A percentile compares a stretch with the other conserved stretches of the same genome.
phyloP scores from a whole-genome alignment of 441 rosid genomes.

The Euphorbia schlechtendalii region DNA sequence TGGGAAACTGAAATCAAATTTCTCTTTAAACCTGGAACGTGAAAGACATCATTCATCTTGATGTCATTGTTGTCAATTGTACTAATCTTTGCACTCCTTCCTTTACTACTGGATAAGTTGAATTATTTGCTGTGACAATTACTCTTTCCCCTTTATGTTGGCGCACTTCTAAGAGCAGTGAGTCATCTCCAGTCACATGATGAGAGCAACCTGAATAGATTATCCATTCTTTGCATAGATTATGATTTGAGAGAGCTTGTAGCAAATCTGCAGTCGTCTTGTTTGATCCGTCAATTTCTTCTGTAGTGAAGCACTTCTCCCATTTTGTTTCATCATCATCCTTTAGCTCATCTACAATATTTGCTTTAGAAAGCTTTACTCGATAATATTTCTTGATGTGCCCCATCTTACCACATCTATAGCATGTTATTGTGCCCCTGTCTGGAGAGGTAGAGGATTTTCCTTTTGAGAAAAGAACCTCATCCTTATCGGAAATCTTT shows the following conservation, averaged over 20 bases:
- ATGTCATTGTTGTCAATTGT: background rate
- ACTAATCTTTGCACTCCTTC: background rate
- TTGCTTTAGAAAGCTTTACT: background rate
- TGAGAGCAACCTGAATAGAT: slow-evolving; percentile 16
- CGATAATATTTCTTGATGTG: background rate
- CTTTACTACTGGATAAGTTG: background rate
- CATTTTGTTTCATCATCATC: background rate
- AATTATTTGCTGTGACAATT: slow-evolving; percentile 4
- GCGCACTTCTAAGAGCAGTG: background rate
- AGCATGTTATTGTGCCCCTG: background rate
- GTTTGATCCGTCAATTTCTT: background rate
- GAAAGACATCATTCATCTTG: background rate
- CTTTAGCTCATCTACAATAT: background rate
- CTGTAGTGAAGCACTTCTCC: slow-evolving; percentile 5
- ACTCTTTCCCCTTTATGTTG: slow-evolving; percentile 1
- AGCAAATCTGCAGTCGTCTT: background rate
- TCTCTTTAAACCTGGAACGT: background rate
- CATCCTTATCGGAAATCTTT: background rate
- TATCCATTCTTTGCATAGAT: slow-evolving; percentile 10
- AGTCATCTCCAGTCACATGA: slow-evolving; percentile 15
- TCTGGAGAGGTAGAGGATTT: background rate
- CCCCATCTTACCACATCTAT: background rate
- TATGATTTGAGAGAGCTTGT: background rate
- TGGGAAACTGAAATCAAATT: background rate
- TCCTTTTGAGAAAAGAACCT: background rate